phyloP scores from a whole-genome alignment of 768 basidiomycete species.

The Tricholoma saponaceum region DNA sequence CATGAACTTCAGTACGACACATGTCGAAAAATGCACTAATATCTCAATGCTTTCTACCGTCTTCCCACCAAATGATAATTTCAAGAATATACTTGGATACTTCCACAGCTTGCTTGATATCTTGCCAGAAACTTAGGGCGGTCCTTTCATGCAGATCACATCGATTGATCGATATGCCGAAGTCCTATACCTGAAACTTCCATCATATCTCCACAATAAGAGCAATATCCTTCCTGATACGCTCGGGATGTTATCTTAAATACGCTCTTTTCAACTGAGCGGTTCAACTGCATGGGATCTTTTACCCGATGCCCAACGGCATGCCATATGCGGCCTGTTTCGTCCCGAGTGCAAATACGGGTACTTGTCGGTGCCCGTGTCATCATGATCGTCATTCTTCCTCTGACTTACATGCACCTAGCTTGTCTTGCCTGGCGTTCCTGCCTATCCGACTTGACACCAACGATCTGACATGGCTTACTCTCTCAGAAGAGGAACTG shows the following conservation, averaged over 20 bases:
- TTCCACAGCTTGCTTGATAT: not conserved
- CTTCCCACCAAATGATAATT: conserved; percentile 2
- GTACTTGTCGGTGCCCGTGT: too few species aligned
- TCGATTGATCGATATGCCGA: conserved; percentile 1
- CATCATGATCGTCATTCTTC: too few species aligned
- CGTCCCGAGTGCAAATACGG: too few species aligned
- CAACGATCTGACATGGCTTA: too few species aligned
- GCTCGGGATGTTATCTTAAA: not conserved
- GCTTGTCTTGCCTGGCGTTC: too few species aligned
- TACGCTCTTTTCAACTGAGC: not conserved
- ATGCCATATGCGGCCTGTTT: not conserved
- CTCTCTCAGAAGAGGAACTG: too few species aligned
- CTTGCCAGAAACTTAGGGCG: not conserved
- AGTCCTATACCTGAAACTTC: not conserved
- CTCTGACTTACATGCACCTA: too few species aligned
- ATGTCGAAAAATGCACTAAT: not conserved
- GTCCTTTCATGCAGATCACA: not conserved
- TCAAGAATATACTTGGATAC: conserved; percentile 1
- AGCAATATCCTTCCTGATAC: not conserved
- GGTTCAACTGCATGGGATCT: not conserved
- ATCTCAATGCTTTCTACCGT: conserved; percentile 3
- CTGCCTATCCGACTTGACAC: too few species aligned
- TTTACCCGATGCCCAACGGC: not conserved
- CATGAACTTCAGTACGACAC: conserved; percentile 1
- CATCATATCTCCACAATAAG: too few species aligned